Evolutionary conservation across 2,329 filamentous ascomycete genomes (phyloP), one percentile per base, ranked within the genome.

Genomic region (Pseudogymnoascus sp.): DNA sequence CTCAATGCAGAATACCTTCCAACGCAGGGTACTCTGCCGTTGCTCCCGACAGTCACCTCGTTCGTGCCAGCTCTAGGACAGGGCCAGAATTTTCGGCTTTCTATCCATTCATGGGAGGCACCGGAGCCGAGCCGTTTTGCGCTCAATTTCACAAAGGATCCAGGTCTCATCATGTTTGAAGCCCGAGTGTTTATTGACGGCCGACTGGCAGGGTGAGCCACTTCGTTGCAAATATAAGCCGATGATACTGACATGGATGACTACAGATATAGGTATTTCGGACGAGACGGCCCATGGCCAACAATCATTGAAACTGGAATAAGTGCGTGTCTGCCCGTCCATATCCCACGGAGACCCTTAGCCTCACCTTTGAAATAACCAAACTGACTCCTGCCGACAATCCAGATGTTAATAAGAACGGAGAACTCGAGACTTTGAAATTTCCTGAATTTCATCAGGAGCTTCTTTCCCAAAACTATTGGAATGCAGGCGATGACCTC

Each of bases 391-490:
- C n/a, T 9, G 12, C 18, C 35, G 58, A 18, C 30, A 25, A 47
- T 43, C 14, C 18, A 35, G 67, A 71, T 58, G 59, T 72, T 6
- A 66, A 72, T 62, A 72, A 71, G 57, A 64, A 71, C 63, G 85
- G 82, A 60, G 83, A 85, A 54, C 78, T 79, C 9, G 81, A 86
- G 59, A 73, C 73, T n/a, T 80, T 95, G 43, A 80, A 76, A 35
- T 96, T 95, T 65, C 91, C 91, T 0, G 67, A 75, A 0, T 95
- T 94, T 68, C 85, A 88, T 61, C 79, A 80, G 59, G 85, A 89
- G 67, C 77, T 91, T 22, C 77, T 92, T 14, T 80, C 83, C 41
- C 87, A 91, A 67, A 82, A 77, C 61, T 81, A 85, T 64, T 94
- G 90, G 89, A 85, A 85, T 67, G 81, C 88, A 0, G 81, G 81